phyloP scores from a whole-genome alignment of 192 early-diverging fungal species.

The Coemansia sp. region DNA sequence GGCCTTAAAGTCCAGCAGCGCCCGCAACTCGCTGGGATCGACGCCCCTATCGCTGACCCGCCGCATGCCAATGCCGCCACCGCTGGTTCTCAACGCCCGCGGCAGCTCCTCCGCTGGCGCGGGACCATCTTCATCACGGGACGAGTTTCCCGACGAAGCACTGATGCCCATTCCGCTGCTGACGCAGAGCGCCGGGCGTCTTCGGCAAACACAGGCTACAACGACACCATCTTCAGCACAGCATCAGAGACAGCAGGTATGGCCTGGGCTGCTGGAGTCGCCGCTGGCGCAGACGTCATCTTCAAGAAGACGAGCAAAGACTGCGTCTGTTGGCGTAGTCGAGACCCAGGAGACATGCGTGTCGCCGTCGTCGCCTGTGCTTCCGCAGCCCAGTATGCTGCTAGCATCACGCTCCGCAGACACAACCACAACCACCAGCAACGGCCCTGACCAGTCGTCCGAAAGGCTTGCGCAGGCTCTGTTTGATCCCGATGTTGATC shows the following conservation, averaged over 20 bases:
- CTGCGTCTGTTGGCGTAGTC: conserved; percentile 1
- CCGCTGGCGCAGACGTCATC: conserved; percentile 4
- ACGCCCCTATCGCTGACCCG: background rate
- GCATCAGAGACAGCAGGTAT: background rate
- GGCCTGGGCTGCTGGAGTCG: conserved; percentile 8
- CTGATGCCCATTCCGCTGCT: conserved; percentile 3
- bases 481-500: conserved; percentile 5
- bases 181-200: conserved; percentile 6
- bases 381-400: conserved; percentile 16
- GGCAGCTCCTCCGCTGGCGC: background rate
- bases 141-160: conserved; percentile 29
- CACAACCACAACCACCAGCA: background rate
- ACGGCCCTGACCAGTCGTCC: background rate
- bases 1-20: conserved; percentile 6
- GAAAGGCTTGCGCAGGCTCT: background rate
- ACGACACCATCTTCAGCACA: background rate
- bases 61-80: background rate
- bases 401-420: conserved; percentile 6
- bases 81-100: background rate
- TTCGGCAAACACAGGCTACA: background rate
- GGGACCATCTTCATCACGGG: background rate
- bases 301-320: conserved; percentile 3
- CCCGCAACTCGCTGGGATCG: background rate
- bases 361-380: conserved; percentile 2
- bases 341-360: conserved; percentile 1